Conservation (phyloP, 2,329 filamentous ascomycete species). For the Xylaria arbuscula region DNA sequence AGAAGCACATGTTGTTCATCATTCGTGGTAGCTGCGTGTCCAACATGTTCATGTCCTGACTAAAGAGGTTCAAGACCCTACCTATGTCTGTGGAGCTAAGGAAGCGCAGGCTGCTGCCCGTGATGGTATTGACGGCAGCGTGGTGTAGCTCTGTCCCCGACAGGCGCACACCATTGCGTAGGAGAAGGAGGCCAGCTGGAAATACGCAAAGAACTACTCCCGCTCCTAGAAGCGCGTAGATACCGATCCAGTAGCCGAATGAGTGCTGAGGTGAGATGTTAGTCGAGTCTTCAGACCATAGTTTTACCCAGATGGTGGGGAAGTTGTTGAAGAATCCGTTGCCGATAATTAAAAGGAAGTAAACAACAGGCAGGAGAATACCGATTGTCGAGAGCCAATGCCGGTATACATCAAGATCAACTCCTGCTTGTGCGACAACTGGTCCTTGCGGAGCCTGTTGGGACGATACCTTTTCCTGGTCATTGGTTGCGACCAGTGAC, state of each 20-base stretch:
- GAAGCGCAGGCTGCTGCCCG: background rate
- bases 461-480: background rate
- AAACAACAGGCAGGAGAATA: background rate
- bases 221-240: slow-evolving; percentile 40
- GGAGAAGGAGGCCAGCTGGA: background rate
- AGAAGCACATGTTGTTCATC: slow-evolving; percentile 44
- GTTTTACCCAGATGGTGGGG: slow-evolving; percentile 43
- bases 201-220: background rate
- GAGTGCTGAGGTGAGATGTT: slow-evolving; percentile 35
- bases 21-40: background rate
- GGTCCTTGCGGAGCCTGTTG: background rate
- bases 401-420: slow-evolving; percentile 13
- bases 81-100: slow-evolving; percentile 1
- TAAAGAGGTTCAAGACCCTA: background rate
- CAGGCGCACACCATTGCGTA: background rate
- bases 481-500: background rate
- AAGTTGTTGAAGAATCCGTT: slow-evolving; percentile 43
- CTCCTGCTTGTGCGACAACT: background rate
- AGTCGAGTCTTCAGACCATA: slow-evolving; percentile 41
- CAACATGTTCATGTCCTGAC: background rate
- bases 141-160: slow-evolving; percentile 2
- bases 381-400: slow-evolving; percentile 19
- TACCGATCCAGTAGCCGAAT: slow-evolving; percentile 42
- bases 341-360: slow-evolving; percentile 33
- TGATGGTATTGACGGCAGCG: background rate